A percentile compares a stretch with the other conserved stretches of the same genome.
Conservation (phyloP, 2,329 filamentous ascomycete species). For the Phoma sp. region DNA sequence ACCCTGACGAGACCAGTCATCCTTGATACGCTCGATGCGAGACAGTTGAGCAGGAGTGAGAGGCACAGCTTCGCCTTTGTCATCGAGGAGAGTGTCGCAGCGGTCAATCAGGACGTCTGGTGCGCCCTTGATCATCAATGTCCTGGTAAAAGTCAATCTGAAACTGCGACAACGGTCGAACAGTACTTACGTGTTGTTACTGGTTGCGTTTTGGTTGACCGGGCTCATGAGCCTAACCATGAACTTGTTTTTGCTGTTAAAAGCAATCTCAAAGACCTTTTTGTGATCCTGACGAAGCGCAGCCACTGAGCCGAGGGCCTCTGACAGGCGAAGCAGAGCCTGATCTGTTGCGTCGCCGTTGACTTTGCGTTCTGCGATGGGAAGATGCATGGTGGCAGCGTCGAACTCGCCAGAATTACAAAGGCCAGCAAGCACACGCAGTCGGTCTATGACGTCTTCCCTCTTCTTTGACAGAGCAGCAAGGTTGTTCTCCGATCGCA, state of each 20-base stretch:
- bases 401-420: slow-evolving; percentile 82
- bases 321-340: slow-evolving; percentile 74
- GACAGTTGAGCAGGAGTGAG: slow-evolving; percentile 57
- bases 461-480: slow-evolving; percentile 28
- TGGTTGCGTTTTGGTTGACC: slow-evolving; percentile 37
- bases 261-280: slow-evolving; percentile 66
- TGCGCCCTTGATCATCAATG: slow-evolving; percentile 79
- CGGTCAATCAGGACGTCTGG: slow-evolving; percentile 74
- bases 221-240: slow-evolving; percentile 70
- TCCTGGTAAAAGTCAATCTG: slow-evolving; percentile 21
- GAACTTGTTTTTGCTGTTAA: slow-evolving; percentile 86
- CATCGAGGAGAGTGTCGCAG: slow-evolving; percentile 64
- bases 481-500: slow-evolving; percentile 48
- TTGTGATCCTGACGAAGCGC: slow-evolving; percentile 69
- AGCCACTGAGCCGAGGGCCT: slow-evolving; percentile 66
- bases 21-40: slow-evolving; percentile 65
- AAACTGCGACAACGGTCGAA: background rate
- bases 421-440: slow-evolving; percentile 67
- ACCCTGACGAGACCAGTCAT: slow-evolving; percentile 71
- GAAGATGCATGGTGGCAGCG: slow-evolving; percentile 64
- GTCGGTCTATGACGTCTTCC: slow-evolving; percentile 54
- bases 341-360: slow-evolving; percentile 80
- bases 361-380: slow-evolving; percentile 67
- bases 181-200: slow-evolving; percentile 30
- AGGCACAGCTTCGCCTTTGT: slow-evolving; percentile 59